Evolutionary conservation across 495 filamentous ascomycete species (phyloP).

Genomic region (Hypoxylon fuscum): DNA sequence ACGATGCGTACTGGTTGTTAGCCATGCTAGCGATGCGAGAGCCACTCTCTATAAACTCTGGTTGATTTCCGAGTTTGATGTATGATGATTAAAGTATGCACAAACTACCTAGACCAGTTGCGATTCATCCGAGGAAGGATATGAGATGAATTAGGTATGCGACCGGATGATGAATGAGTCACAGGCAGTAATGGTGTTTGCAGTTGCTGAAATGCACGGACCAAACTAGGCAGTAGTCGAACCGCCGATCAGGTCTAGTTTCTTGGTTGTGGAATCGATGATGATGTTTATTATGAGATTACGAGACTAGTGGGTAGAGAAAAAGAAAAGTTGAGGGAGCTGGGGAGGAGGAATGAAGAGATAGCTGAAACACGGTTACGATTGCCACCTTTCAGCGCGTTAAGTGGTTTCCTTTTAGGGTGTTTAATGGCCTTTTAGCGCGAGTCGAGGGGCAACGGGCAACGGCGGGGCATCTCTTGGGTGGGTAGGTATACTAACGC

Average conservation of each 20-base stretch:
- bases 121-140: too few species aligned
- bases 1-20: conserved; percentile 4
- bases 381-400: conserved; percentile 11
- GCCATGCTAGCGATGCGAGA: background rate
- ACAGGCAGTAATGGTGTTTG: too few species aligned
- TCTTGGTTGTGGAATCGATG: too few species aligned
- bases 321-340: background rate
- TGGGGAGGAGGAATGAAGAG: background rate
- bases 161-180: too few species aligned
- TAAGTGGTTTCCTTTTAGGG: conserved; percentile 35
- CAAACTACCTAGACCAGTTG: too few species aligned
- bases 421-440: conserved; percentile 33
- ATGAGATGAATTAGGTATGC: too few species aligned
- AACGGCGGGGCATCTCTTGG: conserved; percentile 7
- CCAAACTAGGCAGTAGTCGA: too few species aligned
- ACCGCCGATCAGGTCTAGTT: too few species aligned
- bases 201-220: too few species aligned
- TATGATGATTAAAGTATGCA: background rate
- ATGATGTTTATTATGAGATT: too few species aligned
- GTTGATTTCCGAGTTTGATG: background rate
- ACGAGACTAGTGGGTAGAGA: background rate
- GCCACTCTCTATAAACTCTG: background rate
- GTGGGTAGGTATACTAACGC: too few species aligned
- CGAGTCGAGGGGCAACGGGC: conserved; percentile 19
- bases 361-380: background rate